Base-by-base conservation (phyloP, 164 flowering plant species). In the Chloranthus sessilifolius region DNA sequence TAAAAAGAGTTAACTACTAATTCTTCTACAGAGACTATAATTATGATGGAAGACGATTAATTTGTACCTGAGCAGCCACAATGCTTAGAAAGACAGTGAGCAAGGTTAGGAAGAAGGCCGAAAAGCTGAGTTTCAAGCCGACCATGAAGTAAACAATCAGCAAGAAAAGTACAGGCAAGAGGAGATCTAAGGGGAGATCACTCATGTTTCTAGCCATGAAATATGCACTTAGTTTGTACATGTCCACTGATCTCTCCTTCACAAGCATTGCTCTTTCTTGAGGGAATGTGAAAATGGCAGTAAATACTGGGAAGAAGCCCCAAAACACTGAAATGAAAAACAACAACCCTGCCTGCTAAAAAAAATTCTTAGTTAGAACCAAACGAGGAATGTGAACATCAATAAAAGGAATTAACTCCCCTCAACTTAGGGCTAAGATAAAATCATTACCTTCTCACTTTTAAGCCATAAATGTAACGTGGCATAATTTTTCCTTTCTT, bases 11-110 rank as follows among this genome's bases (percentile, higher is more conserved):
- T n/a, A n/a, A n/a, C n/a, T n/a, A n/a, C n/a, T n/a, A n/a, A n/a
- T n/a, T n/a, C n/a, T n/a, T n/a, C n/a, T n/a, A n/a, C n/a, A n/a
- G n/a, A n/a, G n/a, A n/a, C n/a, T n/a, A n/a, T n/a, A n/a, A n/a
- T n/a, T n/a, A n/a, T n/a, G n/a, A n/a, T n/a, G n/a, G n/a, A n/a
- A n/a, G n/a, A n/a, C n/a, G n/a, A n/a, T n/a, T n/a, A n/a, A n/a
- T n/a, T n/a, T n/a, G 5, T 56, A 80, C 87, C 84, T 80, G 91
- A 44, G 91, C 84, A 20, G 91, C 84, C 41, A 83, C 69, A 25
- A 83, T 83, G 73, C 79, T 71, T 50, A 83, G 81, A 58, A 83
- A 78, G 44, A 78, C 75, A 2, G 64, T 74, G 1, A 76, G 67
- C 62, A 83, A 31, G n/a, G n/a, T 80, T 6, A 80, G 67, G 76